A percentile compares a stretch with the other conserved stretches of the same genome.
Conservation (phyloP, 2,329 filamentous ascomycete species). For the Stagonosporopsis tanaceti region DNA sequence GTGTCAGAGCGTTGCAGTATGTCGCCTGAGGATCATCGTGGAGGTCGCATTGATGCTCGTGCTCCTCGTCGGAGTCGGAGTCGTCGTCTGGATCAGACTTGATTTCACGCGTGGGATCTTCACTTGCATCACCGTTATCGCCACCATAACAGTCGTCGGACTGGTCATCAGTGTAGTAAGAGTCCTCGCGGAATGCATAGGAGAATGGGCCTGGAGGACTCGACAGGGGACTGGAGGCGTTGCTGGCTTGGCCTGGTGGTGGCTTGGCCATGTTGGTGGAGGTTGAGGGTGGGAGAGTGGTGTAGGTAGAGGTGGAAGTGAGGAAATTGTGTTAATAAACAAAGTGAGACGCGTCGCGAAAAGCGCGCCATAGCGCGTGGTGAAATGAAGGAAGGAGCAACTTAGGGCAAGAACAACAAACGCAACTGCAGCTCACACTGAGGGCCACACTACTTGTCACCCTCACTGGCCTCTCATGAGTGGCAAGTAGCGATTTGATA, state of each 20-base stretch:
- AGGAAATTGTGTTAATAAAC: background rate
- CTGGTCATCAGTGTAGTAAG: slow-evolving; percentile 5
- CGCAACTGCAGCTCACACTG: background rate
- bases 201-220: background rate
- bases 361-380: slow-evolving; percentile 10
- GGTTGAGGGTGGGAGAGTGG: background rate
- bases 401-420: background rate
- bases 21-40: slow-evolving; percentile 6
- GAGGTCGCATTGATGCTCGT: slow-evolving; percentile 9
- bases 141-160: slow-evolving; percentile 3
- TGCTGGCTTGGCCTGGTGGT: background rate
- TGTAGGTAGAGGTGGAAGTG: background rate
- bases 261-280: background rate
- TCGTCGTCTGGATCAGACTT: background rate
- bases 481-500: slow-evolving; percentile 6
- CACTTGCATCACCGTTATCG: background rate
- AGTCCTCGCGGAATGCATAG: slow-evolving; percentile 1
- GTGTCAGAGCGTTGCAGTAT: slow-evolving; percentile 12
- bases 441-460: background rate
- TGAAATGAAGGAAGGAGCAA: slow-evolving; percentile 5
- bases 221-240: slow-evolving; percentile 1
- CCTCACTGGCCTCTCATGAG: background rate
- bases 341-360: slow-evolving; percentile 1
- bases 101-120: background rate
- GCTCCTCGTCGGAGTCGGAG: background rate